Evolutionary conservation across 192 early-diverging fungal species (phyloP).

Genomic region (Entomortierella chlamydospora): DNA sequence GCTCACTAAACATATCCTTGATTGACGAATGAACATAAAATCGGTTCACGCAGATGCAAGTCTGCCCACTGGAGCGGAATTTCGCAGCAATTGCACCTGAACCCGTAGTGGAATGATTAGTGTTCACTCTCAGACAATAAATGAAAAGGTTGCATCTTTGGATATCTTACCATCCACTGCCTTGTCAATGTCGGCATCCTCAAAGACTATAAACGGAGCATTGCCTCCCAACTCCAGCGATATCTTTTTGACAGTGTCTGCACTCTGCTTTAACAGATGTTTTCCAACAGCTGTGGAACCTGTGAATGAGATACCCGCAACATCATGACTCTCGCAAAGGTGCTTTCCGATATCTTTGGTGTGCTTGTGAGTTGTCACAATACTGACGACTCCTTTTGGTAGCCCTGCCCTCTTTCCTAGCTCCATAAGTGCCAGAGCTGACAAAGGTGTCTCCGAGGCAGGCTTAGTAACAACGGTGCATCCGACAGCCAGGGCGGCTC

Average conservation of each 20-base stretch:
- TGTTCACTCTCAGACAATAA: no score
- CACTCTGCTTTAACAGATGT: conserved; percentile 68
- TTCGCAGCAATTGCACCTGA: conserved; percentile 66
- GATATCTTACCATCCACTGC: conserved; percentile 70
- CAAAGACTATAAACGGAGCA: conserved; percentile 83
- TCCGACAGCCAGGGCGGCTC: conserved; percentile 82
- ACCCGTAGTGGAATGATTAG: background rate
- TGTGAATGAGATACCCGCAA: conserved; percentile 84
- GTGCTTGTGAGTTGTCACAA: conserved; percentile 68
- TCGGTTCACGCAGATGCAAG: conserved; percentile 83
- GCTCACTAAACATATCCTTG: conserved; percentile 71
- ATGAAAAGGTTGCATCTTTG: no score
- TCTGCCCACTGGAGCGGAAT: conserved; percentile 84
- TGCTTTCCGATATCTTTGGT: conserved; percentile 68
- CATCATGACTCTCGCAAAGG: conserved; percentile 64
- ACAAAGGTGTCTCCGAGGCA: conserved; percentile 65
- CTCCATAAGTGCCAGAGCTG: conserved; percentile 64
- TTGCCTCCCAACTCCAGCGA: conserved; percentile 91
- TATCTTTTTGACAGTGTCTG: conserved; percentile 77
- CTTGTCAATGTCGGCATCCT: conserved; percentile 78
- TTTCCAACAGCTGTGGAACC: conserved; percentile 82
- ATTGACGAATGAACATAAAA: conserved; percentile 79
- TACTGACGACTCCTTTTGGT: conserved; percentile 77
- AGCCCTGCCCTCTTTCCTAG: conserved; percentile 68
- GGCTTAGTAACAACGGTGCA: conserved; percentile 83